Evolutionary conservation across 192 early-diverging fungal genomes (phyloP), one percentile per base, ranked within the genome.

Genomic region (Backusella circina): DNA sequence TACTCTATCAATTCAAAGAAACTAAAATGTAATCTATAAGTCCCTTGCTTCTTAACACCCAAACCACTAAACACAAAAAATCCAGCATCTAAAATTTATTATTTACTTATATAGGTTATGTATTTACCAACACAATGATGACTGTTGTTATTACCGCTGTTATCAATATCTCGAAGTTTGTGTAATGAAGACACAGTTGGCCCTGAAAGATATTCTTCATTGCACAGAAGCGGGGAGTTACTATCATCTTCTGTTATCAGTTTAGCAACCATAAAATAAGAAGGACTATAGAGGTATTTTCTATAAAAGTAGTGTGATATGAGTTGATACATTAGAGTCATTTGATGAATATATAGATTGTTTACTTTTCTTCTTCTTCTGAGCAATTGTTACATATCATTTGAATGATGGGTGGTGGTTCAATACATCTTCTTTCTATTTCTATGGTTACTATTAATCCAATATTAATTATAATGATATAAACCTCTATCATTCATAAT

Each of bases 21-120:
- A 65, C 90, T 92, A 81, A 97, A 97, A 80, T 84, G 86, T 72
- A 94, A 84, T 39, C 89, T 75, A 77, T 90, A 93, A 2, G 80
- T 85, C 26, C 95, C 95, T 75, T 97, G 95, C 68, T 92, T 89
- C 15, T 93, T 79, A 26, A 94, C 93, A 23, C 93, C 93, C 38
- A 97, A 86, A 78, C 96, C 95, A 23, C 94, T 92, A 84, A 97
- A 97, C 15, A 97, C 94, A 87, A 97, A 97, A 75, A 95, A 97
- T 1, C 91, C 95, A 39, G 95, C 94, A 69, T 94, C 93, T 73
- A 76, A 23, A 18, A 18, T 28, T 28, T 41, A 41, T 10, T 15
- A 47, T 7, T n/a, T 21, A 36, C 26, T 18, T 51, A 51, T 21
- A n/a, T n/a, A n/a, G n/a, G n/a, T 7, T 51, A 28, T 57, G 10